Evolutionary conservation across 805 yeast genomes (phyloP).

Genomic region (Candida lessepsii): DNA sequence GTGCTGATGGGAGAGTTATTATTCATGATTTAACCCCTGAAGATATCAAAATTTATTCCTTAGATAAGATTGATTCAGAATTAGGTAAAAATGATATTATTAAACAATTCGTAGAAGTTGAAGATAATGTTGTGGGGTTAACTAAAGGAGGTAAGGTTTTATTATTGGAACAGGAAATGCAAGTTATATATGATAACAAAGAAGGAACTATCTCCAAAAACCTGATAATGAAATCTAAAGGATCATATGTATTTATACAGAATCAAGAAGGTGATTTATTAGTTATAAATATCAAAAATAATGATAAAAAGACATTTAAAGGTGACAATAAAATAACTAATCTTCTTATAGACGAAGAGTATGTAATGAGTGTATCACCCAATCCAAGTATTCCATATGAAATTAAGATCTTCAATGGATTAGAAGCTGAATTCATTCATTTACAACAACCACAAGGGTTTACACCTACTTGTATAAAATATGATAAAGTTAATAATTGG

Average conservation of each 20-base stretch:
- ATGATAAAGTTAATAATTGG: conserved; percentile 36
- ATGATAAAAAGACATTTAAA: neutral
- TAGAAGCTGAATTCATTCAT: conserved; percentile 18
- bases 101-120: conserved; percentile 56
- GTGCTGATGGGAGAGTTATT: conserved; percentile 86
- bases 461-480: conserved; percentile 56
- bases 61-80: conserved; percentile 32
- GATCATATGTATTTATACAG: conserved; percentile 27
- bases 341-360: conserved; percentile 37
- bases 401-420: conserved; percentile 34
- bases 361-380: conserved; percentile 60
- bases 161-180: neutral
- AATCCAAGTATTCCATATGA: conserved; percentile 57
- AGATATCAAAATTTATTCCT: conserved; percentile 21
- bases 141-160: conserved; percentile 52
- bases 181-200: too few relatives aligned
- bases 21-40: conserved; percentile 49
- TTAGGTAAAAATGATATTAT: conserved; percentile 53
- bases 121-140: conserved; percentile 45
- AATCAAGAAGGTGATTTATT: conserved; percentile 42
- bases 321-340: conserved; percentile 49
- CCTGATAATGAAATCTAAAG: conserved; percentile 41
- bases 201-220: conserved; percentile 28
- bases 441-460: conserved; percentile 44
- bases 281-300: conserved; percentile 28